Evolutionary conservation across 768 basidiomycete genomes (phyloP).

Genomic region (Rhizopogon salebrosus): DNA sequence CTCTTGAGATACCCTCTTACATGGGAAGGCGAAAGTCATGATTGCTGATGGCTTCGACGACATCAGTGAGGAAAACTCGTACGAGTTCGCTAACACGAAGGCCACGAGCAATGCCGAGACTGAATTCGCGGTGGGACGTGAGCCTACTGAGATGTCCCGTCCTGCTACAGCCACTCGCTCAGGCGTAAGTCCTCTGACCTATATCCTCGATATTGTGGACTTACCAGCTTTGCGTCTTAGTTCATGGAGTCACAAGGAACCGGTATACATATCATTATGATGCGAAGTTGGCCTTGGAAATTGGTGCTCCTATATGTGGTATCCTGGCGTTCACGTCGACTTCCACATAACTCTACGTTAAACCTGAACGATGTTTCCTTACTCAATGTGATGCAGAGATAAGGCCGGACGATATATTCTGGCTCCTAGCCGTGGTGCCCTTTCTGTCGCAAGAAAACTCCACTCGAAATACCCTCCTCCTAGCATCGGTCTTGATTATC

Average conservation of each 20-base stretch:
- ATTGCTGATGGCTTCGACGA: conserved; percentile 98
- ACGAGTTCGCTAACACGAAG: conserved; percentile 99
- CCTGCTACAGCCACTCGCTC: conserved; percentile 94
- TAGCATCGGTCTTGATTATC: conserved; percentile 81
- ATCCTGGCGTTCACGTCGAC: conserved; percentile 95
- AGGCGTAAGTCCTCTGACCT: conserved; percentile 52
- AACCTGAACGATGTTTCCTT: background rate
- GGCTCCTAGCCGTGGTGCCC: conserved; percentile 91
- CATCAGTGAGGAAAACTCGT: conserved; percentile 96
- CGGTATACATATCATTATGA: conserved; percentile 97
- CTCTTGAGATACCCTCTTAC: conserved; percentile 89
- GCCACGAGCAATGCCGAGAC: conserved; percentile 96
- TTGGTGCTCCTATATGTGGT: conserved; percentile 90
- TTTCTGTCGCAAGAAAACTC: conserved; percentile 84
- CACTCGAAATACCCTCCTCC: conserved; percentile 73
- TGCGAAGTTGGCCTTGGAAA: conserved; percentile 91
- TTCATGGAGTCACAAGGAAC: conserved; percentile 98
- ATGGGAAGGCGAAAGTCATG: conserved; percentile 99
- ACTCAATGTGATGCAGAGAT: conserved; percentile 51
- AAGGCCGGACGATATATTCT: conserved; percentile 98
- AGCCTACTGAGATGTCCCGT: conserved; percentile 98
- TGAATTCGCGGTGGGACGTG: conserved; percentile 98
- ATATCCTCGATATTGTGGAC: conserved; percentile 4
- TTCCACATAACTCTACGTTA: conserved; percentile 63
- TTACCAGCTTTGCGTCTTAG: conserved; percentile 26